Evolutionary conservation across 495 filamentous ascomycete genomes (phyloP).

Genomic region (Melanomma pulvis-pyrius): DNA sequence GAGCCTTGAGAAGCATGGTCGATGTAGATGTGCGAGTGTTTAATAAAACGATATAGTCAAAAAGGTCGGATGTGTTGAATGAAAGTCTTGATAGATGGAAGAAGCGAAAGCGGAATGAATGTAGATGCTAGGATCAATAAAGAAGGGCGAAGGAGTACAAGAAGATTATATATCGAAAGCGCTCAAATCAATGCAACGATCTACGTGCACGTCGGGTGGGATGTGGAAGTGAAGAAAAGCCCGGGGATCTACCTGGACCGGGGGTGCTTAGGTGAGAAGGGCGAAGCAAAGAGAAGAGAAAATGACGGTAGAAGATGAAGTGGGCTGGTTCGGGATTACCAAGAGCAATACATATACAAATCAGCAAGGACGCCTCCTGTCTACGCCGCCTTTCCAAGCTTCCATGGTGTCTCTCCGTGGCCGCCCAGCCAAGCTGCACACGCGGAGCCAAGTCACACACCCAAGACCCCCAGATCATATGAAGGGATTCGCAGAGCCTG

Average conservation of each 20-base stretch:
- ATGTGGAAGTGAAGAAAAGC: background rate
- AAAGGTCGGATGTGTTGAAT: background rate
- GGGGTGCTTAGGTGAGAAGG: background rate
- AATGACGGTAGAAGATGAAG: background rate
- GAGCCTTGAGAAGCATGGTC: slow-evolving; percentile 26
- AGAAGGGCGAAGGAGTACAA: background rate
- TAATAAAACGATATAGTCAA: background rate
- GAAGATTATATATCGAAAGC: slow-evolving; percentile 4
- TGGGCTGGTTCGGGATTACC: slow-evolving; percentile 2
- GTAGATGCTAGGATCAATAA: background rate
- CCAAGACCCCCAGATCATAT: slow-evolving; percentile 12
- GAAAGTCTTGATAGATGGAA: slow-evolving; percentile 9
- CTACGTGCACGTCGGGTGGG: slow-evolving; percentile 11
- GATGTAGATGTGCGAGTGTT: background rate
- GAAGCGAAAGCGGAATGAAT: slow-evolving; percentile 1
- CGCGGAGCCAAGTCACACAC: slow-evolving; percentile 26
- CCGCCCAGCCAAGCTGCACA: slow-evolving; percentile 11
- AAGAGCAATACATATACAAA: slow-evolving; percentile 16
- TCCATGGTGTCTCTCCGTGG: background rate
- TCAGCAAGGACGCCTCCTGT: background rate
- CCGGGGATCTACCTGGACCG: slow-evolving; percentile 5
- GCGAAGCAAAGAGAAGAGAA: slow-evolving; percentile 1
- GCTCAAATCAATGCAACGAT: slow-evolving; percentile 10
- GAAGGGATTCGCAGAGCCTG: slow-evolving; percentile 3
- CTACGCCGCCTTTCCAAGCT: background rate